Evolutionary conservation across 495 filamentous ascomycete species (phyloP), one percentile per base, ranked within the genome.

Genomic region (Xylaria telfairii): DNA sequence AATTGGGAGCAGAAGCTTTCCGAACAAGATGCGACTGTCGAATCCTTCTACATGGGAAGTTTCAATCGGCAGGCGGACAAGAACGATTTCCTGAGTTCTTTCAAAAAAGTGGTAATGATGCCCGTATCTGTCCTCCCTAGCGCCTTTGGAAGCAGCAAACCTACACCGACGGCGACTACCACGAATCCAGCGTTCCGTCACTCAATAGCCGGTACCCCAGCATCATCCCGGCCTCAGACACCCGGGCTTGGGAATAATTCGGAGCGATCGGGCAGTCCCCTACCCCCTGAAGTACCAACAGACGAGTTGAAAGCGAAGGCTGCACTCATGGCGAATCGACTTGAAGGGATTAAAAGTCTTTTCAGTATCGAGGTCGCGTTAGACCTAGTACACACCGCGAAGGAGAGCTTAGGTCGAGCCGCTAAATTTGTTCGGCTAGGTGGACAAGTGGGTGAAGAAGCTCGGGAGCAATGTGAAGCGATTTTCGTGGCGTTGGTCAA

Each of bases 21-120:
- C 1, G 96, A 96, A 67, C 92, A 97, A 79, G 94, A 97, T 59
- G 93, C 94, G 41, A 92, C 92, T 6, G 92, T 92, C 19, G 95
- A 98, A 78, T 95, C 93, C 0, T 95, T 96, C 75, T 93, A 94
- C 80, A 97, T 98, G 94, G 92, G 90, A 10, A 97, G 92, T 76
- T 88, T 98, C 76, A 97, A 94, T 71, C 88, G 96, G 34, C 94
- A 97, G 83, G 95, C 93, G 3, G 96, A 96, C 76, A 99, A 99
- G 79, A 90, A 91, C 54, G 96, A 99, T 79, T 99, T 99, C 75
- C 77, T 99, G 73, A 95, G 89, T 21, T 96, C 94, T 1, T 99
- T 99, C 84, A 98, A 94, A 80, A 98, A 99, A 76, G 96, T 99
- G 12, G 93, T 99, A 72, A 97, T 98, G 92, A 94, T 97, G 90